Conservation (phyloP, 345 rosid species). For the Brassica carinata region DNA sequence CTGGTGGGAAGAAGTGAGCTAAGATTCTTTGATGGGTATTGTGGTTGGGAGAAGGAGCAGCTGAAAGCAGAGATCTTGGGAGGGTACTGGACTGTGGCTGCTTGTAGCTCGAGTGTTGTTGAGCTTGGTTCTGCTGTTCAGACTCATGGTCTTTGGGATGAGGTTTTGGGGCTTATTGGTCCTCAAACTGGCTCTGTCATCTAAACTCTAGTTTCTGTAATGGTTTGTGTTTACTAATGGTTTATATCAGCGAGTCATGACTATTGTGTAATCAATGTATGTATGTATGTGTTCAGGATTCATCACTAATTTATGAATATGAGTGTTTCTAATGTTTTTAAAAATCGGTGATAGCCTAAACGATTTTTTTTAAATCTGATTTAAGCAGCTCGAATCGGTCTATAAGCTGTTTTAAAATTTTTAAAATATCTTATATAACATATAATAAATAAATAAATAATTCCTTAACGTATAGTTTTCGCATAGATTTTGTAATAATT, state of each 20-base stretch:
- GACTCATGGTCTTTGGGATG: slow-evolving; percentile 73
- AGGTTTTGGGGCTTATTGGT: slow-evolving; percentile 64
- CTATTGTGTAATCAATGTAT: background rate
- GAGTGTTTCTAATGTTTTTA: background rate
- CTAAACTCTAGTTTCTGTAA: slow-evolving; percentile 10
- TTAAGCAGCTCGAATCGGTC: no score
- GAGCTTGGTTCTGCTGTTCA: slow-evolving; percentile 51
- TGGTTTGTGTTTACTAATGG: background rate
- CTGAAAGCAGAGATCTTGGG: slow-evolving; percentile 77
- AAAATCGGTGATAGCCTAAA: no score
- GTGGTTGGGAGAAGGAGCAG: slow-evolving; percentile 83
- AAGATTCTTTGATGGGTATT: slow-evolving; percentile 86
- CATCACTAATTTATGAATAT: slow-evolving; percentile 18
- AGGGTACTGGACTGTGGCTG: slow-evolving; percentile 84
- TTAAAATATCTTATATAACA: no score
- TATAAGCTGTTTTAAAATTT: no score
- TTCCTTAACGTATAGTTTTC: no score
- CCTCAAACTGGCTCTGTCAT: slow-evolving; percentile 52
- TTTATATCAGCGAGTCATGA: slow-evolving; percentile 5
- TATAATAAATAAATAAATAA: no score
- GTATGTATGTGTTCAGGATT: slow-evolving; percentile 15
- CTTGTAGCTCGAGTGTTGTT: slow-evolving; percentile 73
- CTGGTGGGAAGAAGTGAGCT: slow-evolving; percentile 66
- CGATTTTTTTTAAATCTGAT: no score
- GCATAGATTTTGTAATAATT: no score